phyloP scores from a whole-genome alignment of 2,329 filamentous ascomycete genomes.

The Aureobasidium leucospermi region DNA sequence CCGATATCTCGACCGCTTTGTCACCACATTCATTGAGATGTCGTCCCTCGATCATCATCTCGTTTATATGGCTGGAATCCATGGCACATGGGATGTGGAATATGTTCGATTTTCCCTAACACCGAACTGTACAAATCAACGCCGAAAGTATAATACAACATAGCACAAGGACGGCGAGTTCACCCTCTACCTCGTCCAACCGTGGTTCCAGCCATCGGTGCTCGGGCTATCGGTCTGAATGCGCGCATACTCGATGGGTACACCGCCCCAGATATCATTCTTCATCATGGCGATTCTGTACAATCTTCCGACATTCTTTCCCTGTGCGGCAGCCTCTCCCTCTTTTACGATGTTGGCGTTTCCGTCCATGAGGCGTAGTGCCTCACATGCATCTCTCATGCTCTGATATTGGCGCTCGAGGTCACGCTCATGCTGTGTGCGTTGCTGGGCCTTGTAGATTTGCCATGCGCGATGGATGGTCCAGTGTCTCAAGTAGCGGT shows the following conservation, averaged over 20 bases:
- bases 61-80: too few species aligned
- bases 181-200: slow-evolving; percentile 60
- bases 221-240: slow-evolving; percentile 76
- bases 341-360: slow-evolving; percentile 32
- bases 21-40: neutral
- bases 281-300: slow-evolving; percentile 89
- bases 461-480: slow-evolving; percentile 97
- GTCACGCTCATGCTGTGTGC: slow-evolving; percentile 57
- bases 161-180: neutral
- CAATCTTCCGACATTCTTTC: slow-evolving; percentile 60
- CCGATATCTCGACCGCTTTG: neutral
- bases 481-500: slow-evolving; percentile 88
- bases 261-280: slow-evolving; percentile 70
- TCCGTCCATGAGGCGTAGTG: slow-evolving; percentile 52
- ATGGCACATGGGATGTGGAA: neutral
- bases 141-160: slow-evolving; percentile 7
- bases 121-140: neutral
- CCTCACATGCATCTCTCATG: slow-evolving; percentile 82
- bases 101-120: neutral
- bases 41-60: too few species aligned
- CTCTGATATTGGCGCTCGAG: slow-evolving; percentile 72
- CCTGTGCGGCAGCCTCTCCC: slow-evolving; percentile 24
- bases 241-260: slow-evolving; percentile 88
- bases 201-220: slow-evolving; percentile 82
- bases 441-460: slow-evolving; percentile 65